phyloP scores from a whole-genome alignment of 768 basidiomycete genomes.

The Pilatotrama ljubarskyi region DNA sequence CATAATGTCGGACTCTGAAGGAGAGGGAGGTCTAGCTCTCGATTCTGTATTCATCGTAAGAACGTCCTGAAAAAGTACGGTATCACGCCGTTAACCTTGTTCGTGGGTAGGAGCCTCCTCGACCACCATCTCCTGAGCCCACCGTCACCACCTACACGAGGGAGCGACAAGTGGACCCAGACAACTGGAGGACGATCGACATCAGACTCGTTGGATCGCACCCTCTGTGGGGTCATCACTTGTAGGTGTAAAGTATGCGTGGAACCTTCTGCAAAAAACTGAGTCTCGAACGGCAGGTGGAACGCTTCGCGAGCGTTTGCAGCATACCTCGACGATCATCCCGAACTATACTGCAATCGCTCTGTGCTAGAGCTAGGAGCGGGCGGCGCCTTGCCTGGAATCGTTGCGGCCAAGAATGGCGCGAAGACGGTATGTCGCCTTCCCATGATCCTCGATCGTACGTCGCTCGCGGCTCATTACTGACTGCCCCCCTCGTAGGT shows the following conservation, averaged over 20 bases:
- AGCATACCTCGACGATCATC: constrained; percentile 61
- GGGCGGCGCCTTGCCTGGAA: constrained; percentile 85
- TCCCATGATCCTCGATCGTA: not conserved
- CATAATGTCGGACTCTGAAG: constrained; percentile 20
- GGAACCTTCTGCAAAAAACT: not conserved
- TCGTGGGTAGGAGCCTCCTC: constrained; percentile 53
- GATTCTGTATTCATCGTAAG: constrained; percentile 18
- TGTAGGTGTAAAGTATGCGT: constrained; percentile 44
- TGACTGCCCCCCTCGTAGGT: constrained; percentile 44
- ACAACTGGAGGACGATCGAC: constrained; percentile 40
- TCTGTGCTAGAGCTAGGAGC: constrained; percentile 88
- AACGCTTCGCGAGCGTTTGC: constrained; percentile 77
- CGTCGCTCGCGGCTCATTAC: not conserved
- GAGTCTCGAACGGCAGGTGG: constrained; percentile 52
- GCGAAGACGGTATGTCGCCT: constrained; percentile 57
- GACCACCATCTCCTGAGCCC: constrained; percentile 68
- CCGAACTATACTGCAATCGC: constrained; percentile 43
- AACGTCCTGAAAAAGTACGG: too few relatives aligned
- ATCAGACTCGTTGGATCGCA: constrained; percentile 79
- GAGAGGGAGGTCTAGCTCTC: constrained; percentile 7
- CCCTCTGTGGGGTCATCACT: constrained; percentile 78
- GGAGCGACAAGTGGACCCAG: not conserved
- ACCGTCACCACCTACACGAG: constrained; percentile 54
- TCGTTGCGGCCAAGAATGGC: constrained; percentile 71
- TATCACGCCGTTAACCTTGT: not conserved